Evolutionary conservation across 257 asterid species (phyloP).

Genomic region (Lavandula angustifolia): DNA sequence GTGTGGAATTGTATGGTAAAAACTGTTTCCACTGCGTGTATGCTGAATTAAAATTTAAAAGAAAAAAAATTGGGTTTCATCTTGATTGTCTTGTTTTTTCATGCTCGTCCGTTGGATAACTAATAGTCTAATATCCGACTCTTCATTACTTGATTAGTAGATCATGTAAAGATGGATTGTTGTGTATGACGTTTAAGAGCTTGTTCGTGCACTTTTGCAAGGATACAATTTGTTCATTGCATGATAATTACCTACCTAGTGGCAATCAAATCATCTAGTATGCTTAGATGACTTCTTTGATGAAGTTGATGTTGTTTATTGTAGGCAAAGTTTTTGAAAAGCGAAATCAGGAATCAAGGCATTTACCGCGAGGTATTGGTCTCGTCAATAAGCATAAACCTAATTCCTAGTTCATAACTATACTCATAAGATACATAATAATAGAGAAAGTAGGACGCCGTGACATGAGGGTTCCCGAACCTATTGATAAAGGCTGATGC

Average conservation of each 20-base stretch:
- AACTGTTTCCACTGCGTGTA: too few species aligned
- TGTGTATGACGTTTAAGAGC: not conserved
- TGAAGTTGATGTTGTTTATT: constrained; percentile 9
- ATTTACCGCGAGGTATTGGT: too few species aligned
- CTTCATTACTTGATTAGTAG: not conserved
- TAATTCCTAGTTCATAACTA: too few species aligned
- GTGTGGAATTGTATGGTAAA: not conserved
- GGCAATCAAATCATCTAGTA: not conserved
- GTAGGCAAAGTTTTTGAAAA: constrained; percentile 2
- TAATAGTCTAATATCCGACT: not conserved
- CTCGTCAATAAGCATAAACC: too few species aligned
- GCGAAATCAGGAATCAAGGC: too few species aligned
- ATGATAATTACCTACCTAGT: not conserved
- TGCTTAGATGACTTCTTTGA: not conserved
- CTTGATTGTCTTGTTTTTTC: not conserved
- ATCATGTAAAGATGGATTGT: not conserved
- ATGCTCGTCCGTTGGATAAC: not conserved
- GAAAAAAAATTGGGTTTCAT: too few species aligned
- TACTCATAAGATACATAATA: too few species aligned
- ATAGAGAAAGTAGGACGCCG: too few species aligned
- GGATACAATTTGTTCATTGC: not conserved
- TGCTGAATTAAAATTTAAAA: too few species aligned
- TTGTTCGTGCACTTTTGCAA: not conserved
- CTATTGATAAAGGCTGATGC: too few species aligned
- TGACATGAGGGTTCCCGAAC: too few species aligned